These are phyloP conservation scores for Paecilomyces formosus DNA, from an alignment of 2,329 filamentous ascomycete genomes.

Conservation along the genomic window DNA sequence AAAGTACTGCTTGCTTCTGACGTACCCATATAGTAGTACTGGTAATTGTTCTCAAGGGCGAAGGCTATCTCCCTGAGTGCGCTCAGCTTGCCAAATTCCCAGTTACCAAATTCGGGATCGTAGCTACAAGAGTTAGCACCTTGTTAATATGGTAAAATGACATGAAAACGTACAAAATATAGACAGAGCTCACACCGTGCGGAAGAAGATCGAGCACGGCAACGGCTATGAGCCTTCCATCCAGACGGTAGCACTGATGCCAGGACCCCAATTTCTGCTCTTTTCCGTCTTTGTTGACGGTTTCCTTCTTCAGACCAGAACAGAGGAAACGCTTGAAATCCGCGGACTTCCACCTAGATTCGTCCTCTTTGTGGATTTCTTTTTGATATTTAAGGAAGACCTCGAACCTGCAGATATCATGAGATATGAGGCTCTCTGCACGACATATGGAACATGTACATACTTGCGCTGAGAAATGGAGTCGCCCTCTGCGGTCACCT, in stretches of 20 bases:
- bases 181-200: slow-evolving; percentile 42
- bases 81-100: slow-evolving; percentile 57
- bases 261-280: slow-evolving; percentile 41
- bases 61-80: slow-evolving; percentile 54
- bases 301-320: slow-evolving; percentile 35
- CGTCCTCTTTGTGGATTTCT: slow-evolving; percentile 38
- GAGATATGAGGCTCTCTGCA: background rate
- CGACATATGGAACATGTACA: slow-evolving; percentile 4
- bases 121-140: slow-evolving; percentile 34
- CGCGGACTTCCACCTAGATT: slow-evolving; percentile 34
- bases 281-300: slow-evolving; percentile 25
- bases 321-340: slow-evolving; percentile 43
- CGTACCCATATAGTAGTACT: slow-evolving; percentile 59
- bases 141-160: background rate
- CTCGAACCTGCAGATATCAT: slow-evolving; percentile 26
- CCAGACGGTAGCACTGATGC: slow-evolving; percentile 44
- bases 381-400: slow-evolving; percentile 42
- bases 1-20: background rate
- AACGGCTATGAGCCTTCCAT: slow-evolving; percentile 42
- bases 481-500: slow-evolving; percentile 42
- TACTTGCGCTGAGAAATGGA: slow-evolving; percentile 40
- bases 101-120: slow-evolving; percentile 53
- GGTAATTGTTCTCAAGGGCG: slow-evolving; percentile 47
- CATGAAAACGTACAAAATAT: slow-evolving; percentile 35
- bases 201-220: slow-evolving; percentile 42